Evolutionary conservation across 345 rosid species (phyloP), one percentile per base, ranked within the genome.

Genomic region (Balakata baccata): DNA sequence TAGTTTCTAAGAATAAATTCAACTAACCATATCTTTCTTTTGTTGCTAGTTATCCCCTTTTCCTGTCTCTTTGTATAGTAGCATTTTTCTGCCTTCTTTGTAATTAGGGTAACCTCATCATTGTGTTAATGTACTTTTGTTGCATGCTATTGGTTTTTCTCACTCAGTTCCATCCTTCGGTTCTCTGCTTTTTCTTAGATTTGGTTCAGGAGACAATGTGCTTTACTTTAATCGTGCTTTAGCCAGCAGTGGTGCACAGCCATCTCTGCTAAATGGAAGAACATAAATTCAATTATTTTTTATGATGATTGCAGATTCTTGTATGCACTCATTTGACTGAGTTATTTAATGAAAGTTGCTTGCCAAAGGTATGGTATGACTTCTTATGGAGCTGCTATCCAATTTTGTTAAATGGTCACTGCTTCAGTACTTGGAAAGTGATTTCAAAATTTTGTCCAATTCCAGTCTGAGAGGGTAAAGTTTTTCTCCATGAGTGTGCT

Each of bases 401-500:
- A 66, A 29, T 56, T 50, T 56, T 3, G 20, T 51, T 29, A n/a
- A 72, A 68, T 14, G 60, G 50, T 56, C 39, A 47, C 49, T 23
- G 23, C 59, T 58, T 59, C 37, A 22, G 22, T 66, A 64, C 38
- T 50, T 25, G 38, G 53, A 25, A 70, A 61, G 62, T 70, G 23
- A 68, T 58, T 53, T 64, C 13, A 49, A 45, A 45, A 54, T 77
- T 61, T 63, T 68, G 7, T 65, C 29, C 57, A 38, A 8, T 84
- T 78, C 71, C 86, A 94, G 98, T 87, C 93, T 17, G 88, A 90
- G 86, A 89, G 78, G 84, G 82, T 94, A 64, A 88, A 79, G 58
- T 92, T 89, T 82, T 88, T 89, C 83, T 92, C 95, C 66, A 94
- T 94, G 98, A 92, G 98, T 68, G 90, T 94, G 85, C 78, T 94